Base-by-base conservation (phyloP, 306 rosid species). In the Citrullus amarus region DNA sequence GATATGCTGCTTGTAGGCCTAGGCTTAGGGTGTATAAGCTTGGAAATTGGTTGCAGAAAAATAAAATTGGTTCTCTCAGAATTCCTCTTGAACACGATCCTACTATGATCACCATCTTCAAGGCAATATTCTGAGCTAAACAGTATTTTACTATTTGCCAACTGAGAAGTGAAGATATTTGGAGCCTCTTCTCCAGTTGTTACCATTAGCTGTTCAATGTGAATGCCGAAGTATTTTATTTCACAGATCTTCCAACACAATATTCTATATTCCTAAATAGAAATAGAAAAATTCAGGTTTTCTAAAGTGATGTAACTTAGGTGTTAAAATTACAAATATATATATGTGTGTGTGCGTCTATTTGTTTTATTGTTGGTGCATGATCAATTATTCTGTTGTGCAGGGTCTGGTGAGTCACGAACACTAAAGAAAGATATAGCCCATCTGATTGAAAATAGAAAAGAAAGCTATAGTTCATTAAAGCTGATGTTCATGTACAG, bases 341-440 rank as follows among this genome's bases (percentile, higher is more conserved):
- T 51, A 15, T 51, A 5, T 15, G 2, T 10, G 11, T 46, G 2
- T 46, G 2, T 46, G 28, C 28, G 28, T 25, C 28, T 25, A 43
- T 71, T 71, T 9, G 18, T 73, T 73, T 73, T 30, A 30, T 73
- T 51, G 77, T 51, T 28, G 60, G 34, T 30, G 77, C 25, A 73
- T 51, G 25, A 28, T 50, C 61, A 51, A 48, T 48, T 72, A 72
- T 53, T 73, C 77, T 48, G 12, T 51, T 73, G 55, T 10, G 36
- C 85, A 94, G 98, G 98, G 97, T 92, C 87, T 6, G 98, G 98
- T 6, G 97, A 95, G 79, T 85, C 90, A 77, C 97, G 96, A 38
- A 88, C 93, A 11, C 91, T 95, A 3, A 95, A 82, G 92, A 92
- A 81, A 79, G 86, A 91, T 41, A 66, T 90, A 10, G 78, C 88